A percentile compares a stretch with the other conserved stretches of the same genome.
Conservation (phyloP, 2,329 filamentous ascomycete species). For the Penicillium frequentans region DNA sequence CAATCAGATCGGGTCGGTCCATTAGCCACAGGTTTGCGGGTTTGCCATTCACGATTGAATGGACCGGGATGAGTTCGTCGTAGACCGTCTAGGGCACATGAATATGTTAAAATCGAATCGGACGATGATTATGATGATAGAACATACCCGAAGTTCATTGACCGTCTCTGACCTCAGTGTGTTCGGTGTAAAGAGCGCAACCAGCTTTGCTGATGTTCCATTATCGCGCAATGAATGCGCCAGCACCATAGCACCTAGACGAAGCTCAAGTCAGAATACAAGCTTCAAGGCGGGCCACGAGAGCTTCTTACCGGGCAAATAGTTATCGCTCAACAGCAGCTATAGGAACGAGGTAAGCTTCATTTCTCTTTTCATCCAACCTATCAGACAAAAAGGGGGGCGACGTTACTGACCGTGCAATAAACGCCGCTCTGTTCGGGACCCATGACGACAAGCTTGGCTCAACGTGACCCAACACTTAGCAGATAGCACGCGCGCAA, state of each 20-base stretch:
- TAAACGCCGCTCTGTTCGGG: conserved; percentile 59
- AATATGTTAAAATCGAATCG: conserved; percentile 9
- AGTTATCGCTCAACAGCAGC: conserved; percentile 89
- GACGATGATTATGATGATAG: not conserved
- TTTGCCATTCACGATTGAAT: conserved; percentile 72
- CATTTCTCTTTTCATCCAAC: conserved; percentile 1
- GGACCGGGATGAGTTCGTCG: conserved; percentile 84
- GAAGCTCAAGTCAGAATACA: conserved; percentile 2
- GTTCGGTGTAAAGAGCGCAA: conserved; percentile 78
- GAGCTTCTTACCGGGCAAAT: conserved; percentile 74
- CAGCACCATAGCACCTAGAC: conserved; percentile 81
- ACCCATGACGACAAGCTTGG: conserved; percentile 36
- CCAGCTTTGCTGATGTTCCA: conserved; percentile 81
- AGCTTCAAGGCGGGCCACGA: not conserved
- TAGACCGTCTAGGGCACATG: conserved; percentile 65
- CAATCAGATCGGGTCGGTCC: conserved; percentile 85
- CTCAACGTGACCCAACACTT: not conserved
- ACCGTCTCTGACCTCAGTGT: conserved; percentile 73
- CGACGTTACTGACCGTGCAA: conserved; percentile 52
- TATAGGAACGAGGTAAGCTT: conserved; percentile 40
- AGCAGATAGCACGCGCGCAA: not conserved
- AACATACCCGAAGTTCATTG: conserved; percentile 69
- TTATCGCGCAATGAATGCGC: conserved; percentile 93
- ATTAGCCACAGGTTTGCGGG: conserved; percentile 87
- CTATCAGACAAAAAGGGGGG: not conserved